phyloP scores from a whole-genome alignment of 768 basidiomycete genomes.

The Hydnomerulius pinastri region DNA sequence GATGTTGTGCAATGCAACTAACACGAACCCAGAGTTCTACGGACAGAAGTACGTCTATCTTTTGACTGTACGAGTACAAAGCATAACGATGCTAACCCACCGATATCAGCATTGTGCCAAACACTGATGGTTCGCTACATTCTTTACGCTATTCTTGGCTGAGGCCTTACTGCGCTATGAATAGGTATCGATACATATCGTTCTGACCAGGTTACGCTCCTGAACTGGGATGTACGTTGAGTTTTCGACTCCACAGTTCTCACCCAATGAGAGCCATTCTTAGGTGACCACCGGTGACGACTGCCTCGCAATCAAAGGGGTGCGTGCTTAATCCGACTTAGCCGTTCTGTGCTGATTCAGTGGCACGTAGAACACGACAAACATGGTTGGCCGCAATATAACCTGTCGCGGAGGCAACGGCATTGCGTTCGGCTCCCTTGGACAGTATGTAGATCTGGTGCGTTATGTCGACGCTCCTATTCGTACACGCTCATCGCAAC shows the following conservation, averaged over 20 bases:
- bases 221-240: conserved; percentile 50
- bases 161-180: background rate
- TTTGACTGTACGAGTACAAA: too few relatives aligned
- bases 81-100: background rate
- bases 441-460: too few relatives aligned
- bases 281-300: conserved; percentile 61
- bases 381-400: conserved; percentile 48
- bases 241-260: background rate
- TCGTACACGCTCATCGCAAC: too few relatives aligned
- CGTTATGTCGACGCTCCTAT: too few relatives aligned
- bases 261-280: too few relatives aligned
- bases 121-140: conserved; percentile 54
- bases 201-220: conserved; percentile 47
- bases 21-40: conserved; percentile 45
- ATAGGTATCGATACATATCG: conserved; percentile 58
- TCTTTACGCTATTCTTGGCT: background rate
- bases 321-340: conserved; percentile 27
- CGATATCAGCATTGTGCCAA: conserved; percentile 49
- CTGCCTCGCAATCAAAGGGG: conserved; percentile 65
- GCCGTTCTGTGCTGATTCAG: background rate
- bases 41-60: conserved; percentile 51
- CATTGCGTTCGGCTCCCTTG: conserved; percentile 60
- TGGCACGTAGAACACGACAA: conserved; percentile 50
- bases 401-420: conserved; percentile 61
- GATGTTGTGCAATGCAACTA: conserved; percentile 62